Conservation (phyloP, 202 grass and related monocot genomes). For the Schoenoplectus triqueter region DNA sequence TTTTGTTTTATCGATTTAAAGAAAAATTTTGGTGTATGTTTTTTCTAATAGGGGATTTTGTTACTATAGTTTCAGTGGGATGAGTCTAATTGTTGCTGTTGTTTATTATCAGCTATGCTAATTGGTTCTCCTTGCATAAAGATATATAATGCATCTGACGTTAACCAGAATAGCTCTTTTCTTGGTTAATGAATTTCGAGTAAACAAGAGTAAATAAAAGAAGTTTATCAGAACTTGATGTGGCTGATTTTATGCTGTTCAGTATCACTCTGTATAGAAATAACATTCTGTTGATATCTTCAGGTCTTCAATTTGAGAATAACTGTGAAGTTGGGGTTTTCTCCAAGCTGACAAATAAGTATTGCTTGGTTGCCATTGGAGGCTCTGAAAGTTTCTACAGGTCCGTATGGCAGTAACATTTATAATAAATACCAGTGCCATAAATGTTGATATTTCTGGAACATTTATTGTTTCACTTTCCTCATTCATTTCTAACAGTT, state of each 20-base stretch:
- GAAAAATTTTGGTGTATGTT: background rate
- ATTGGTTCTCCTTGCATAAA: conserved; percentile 29
- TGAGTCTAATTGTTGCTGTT: background rate
- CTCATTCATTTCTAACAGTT: background rate
- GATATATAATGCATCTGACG: background rate
- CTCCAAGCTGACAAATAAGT: conserved; percentile 95
- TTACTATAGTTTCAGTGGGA: background rate
- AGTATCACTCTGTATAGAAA: background rate
- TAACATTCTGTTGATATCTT: conserved; percentile 30
- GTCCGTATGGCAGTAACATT: conserved; percentile 39
- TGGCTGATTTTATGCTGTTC: background rate
- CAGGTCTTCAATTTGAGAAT: conserved; percentile 98
- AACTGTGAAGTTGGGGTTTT: conserved; percentile 97
- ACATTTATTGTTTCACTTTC: background rate
- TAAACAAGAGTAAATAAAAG: background rate
- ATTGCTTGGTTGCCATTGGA: conserved; percentile 94
- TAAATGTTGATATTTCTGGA: background rate
- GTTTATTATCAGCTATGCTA: background rate
- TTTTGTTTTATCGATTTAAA: background rate
- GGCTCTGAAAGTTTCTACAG: conserved; percentile 99
- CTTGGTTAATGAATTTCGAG: background rate
- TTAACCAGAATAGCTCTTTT: background rate
- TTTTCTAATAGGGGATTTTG: background rate
- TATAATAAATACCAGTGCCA: background rate
- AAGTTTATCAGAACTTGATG: background rate